Conservation (phyloP, 345 rosid genomes). For the Salix exigua region DNA sequence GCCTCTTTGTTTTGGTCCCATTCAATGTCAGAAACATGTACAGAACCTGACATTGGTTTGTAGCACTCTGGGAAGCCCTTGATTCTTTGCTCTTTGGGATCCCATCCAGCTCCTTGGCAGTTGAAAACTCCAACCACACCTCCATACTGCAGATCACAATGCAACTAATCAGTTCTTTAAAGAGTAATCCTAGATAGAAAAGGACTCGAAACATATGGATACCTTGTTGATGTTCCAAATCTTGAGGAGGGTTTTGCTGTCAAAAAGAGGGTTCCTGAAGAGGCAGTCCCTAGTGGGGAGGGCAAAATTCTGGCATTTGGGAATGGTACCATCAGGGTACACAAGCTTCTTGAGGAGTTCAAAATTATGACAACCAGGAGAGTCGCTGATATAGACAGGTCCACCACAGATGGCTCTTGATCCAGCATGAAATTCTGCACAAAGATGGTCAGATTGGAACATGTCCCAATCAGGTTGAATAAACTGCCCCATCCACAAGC, state of each 20-base stretch:
- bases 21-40: conserved; percentile 63
- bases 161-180: background rate
- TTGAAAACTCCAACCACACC: conserved; percentile 89
- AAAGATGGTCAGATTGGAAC: conserved; percentile 87
- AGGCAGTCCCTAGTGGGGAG: conserved; percentile 87
- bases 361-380: conserved; percentile 64
- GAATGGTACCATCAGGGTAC: conserved; percentile 73
- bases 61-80: conserved; percentile 63
- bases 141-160: conserved; percentile 45
- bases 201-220: background rate
- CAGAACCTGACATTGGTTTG: conserved; percentile 47
- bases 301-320: conserved; percentile 68
- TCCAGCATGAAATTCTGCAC: conserved; percentile 84
- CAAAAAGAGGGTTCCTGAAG: conserved; percentile 76
- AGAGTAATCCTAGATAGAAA: no score
- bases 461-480: conserved; percentile 97
- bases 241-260: conserved; percentile 65
- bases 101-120: conserved; percentile 97
- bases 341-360: conserved; percentile 68
- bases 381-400: conserved; percentile 77
- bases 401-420: conserved; percentile 91
- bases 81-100: conserved; percentile 48
- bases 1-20: conserved; percentile 61
- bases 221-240: conserved; percentile 91
- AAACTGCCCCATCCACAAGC: conserved; percentile 89